Evolutionary conservation across 148 eudicot species (phyloP).

Genomic region (Suaeda aralocaspica): DNA sequence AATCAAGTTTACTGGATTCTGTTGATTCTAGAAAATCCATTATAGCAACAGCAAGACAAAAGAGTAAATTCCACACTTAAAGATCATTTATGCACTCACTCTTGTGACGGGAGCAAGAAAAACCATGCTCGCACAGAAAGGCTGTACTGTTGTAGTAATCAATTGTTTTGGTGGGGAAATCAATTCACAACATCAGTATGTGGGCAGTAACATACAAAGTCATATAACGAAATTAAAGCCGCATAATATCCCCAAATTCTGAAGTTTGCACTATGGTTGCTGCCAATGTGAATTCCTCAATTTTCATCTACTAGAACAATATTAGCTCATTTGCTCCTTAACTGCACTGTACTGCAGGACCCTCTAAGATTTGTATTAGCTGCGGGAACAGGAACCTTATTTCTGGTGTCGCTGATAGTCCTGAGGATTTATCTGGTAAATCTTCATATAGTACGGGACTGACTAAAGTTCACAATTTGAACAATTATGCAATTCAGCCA

Average conservation of each 20-base stretch:
- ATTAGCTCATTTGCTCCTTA: constrained; percentile 11
- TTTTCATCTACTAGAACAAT: neutral
- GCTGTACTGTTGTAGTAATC: neutral
- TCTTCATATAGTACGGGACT: neutral
- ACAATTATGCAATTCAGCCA: neutral
- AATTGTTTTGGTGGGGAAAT: neutral
- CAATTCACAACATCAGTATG: neutral
- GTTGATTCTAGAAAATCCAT: neutral
- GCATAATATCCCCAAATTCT: neutral
- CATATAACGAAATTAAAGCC: neutral
- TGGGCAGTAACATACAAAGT: neutral
- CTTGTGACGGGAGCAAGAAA: neutral
- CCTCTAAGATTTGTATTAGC: constrained; percentile 76
- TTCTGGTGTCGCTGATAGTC: constrained; percentile 75
- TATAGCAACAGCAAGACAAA: neutral
- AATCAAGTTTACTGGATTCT: neutral
- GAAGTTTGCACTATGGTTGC: neutral
- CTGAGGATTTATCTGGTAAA: constrained; percentile 89
- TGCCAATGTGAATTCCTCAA: neutral
- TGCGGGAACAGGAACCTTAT: constrained; percentile 86
- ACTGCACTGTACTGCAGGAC: constrained; percentile 52
- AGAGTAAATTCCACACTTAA: neutral
- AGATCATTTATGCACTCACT: neutral
- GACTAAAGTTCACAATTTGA: neutral
- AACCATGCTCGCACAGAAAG: neutral